Conservation (phyloP, 208 protist genomes). For the Crithidia acanthocephali region DNA sequence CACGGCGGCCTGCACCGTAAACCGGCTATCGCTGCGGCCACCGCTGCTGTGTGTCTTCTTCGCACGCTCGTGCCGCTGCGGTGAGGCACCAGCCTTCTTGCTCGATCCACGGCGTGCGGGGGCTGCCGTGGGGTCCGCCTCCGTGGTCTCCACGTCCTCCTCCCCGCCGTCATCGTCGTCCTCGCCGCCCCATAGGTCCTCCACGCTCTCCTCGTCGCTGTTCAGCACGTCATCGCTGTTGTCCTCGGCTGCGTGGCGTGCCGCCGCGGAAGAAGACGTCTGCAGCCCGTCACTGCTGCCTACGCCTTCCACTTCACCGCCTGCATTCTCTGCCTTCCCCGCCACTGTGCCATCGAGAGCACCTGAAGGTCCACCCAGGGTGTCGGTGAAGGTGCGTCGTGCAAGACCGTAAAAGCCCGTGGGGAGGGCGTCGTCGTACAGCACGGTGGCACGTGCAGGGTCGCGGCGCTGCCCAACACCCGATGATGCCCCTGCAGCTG, state of each 20-base stretch:
- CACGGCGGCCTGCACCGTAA: slow-evolving; percentile 51
- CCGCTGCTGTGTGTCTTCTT: not conserved
- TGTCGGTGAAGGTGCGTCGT: slow-evolving; percentile 44
- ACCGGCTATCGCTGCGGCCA: slow-evolving; percentile 36
- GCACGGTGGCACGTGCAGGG: slow-evolving; percentile 43
- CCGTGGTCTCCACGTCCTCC: not conserved
- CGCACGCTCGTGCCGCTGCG: not conserved
- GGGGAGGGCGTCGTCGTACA: slow-evolving; percentile 61
- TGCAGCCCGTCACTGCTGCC: not conserved
- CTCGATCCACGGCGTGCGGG: not conserved
- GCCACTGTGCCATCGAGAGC: not conserved
- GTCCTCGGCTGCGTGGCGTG: too few species aligned
- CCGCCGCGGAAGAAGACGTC: not conserved
- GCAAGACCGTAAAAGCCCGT: slow-evolving; percentile 44
- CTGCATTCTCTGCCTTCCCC: not conserved
- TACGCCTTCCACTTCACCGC: not conserved
- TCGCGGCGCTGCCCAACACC: not conserved
- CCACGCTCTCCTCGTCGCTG: slow-evolving; percentile 20
- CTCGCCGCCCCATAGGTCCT: slow-evolving; percentile 26
- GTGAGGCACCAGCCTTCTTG: not conserved
- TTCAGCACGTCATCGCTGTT: slow-evolving; percentile 21
- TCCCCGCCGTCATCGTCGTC: slow-evolving; percentile 24
- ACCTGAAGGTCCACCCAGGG: slow-evolving; percentile 8
- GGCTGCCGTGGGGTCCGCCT: slow-evolving; percentile 33
- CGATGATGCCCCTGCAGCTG: slow-evolving; percentile 1